A percentile compares a stretch with the other conserved stretches of the same genome.
These are phyloP conservation scores for Spathaspora gorwiae DNA, from an alignment of 805 yeast species.

Conservation along the genomic window DNA sequence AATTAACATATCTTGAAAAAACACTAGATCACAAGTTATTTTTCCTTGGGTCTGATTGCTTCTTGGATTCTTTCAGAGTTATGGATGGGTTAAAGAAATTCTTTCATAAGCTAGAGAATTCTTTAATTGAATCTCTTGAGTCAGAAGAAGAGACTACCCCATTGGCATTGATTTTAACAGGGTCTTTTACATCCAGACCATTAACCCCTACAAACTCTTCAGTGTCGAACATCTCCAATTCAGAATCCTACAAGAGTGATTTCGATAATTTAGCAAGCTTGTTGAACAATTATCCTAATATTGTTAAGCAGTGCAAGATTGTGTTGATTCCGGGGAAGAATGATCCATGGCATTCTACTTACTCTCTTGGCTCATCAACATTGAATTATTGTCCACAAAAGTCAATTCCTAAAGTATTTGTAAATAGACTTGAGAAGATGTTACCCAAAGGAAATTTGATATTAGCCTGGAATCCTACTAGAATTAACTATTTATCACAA, in stretches of 20 bases:
- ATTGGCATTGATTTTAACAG: conserved; percentile 68
- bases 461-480: conserved; percentile 67
- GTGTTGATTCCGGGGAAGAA: conserved; percentile 83
- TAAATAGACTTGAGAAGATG: conserved; percentile 55
- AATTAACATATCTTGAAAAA: conserved; percentile 54
- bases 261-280: conserved; percentile 74
- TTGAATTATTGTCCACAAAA: conserved; percentile 53
- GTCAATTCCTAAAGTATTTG: conserved; percentile 67
- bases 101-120: conserved; percentile 45
- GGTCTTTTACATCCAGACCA: conserved; percentile 72
- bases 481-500: conserved; percentile 75
- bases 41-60: conserved; percentile 71
- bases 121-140: conserved; percentile 30
- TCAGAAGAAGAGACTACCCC: conserved; percentile 45
- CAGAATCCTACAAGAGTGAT: conserved; percentile 55
- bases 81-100: conserved; percentile 65
- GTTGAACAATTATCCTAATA: conserved; percentile 52
- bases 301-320: conserved; percentile 52
- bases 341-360: conserved; percentile 88
- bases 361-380: conserved; percentile 50
- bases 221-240: conserved; percentile 43
- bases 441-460: conserved; percentile 28
- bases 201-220: conserved; percentile 54
- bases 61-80: conserved; percentile 54
- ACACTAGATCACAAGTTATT: conserved; percentile 58